Percentiles rank a stretch among this genome's conserved stretches.
Conservation (phyloP, 371 early-diverging fungal genomes). For the Cokeromyces recurvatus region DNA sequence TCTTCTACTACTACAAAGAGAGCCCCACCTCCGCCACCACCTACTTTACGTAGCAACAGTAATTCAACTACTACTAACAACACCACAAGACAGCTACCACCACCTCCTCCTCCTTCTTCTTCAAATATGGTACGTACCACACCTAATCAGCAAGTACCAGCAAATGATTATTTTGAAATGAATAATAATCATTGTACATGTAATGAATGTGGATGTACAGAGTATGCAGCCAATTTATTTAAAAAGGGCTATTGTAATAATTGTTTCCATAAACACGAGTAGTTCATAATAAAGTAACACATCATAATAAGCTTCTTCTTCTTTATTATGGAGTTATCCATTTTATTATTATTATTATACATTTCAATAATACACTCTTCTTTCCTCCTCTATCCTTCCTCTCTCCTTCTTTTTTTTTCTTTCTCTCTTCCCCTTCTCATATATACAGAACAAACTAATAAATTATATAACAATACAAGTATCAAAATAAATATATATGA, state of each 20-base stretch:
- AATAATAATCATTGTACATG: background rate
- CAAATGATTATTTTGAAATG: too few relatives aligned
- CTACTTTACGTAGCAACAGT: background rate
- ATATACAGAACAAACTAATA: too few relatives aligned
- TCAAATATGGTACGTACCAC: background rate
- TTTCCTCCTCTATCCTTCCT: background rate
- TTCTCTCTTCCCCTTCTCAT: background rate
- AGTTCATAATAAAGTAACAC: too few relatives aligned
- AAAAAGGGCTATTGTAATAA: conserved; percentile 61
- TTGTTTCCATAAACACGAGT: conserved; percentile 61
- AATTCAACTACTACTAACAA: too few relatives aligned
- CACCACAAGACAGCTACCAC: conserved; percentile 4
- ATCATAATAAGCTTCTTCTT: too few relatives aligned
- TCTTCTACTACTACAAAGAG: too few relatives aligned
- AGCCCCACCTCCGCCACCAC: conserved; percentile 5
- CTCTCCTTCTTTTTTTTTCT: background rate
- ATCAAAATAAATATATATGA: too few relatives aligned
- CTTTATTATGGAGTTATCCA: too few relatives aligned
- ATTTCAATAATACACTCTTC: too few relatives aligned
- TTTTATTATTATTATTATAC: too few relatives aligned
- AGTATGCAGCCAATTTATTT: conserved; percentile 64
- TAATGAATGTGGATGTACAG: conserved; percentile 59
- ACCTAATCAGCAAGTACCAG: too few relatives aligned
- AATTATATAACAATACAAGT: too few relatives aligned
- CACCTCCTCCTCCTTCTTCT: background rate